A percentile compares a stretch with the other conserved stretches of the same genome.
These are phyloP conservation scores for Drechslera avenae DNA, from an alignment of 2,329 filamentous ascomycete species.

Conservation along the genomic window DNA sequence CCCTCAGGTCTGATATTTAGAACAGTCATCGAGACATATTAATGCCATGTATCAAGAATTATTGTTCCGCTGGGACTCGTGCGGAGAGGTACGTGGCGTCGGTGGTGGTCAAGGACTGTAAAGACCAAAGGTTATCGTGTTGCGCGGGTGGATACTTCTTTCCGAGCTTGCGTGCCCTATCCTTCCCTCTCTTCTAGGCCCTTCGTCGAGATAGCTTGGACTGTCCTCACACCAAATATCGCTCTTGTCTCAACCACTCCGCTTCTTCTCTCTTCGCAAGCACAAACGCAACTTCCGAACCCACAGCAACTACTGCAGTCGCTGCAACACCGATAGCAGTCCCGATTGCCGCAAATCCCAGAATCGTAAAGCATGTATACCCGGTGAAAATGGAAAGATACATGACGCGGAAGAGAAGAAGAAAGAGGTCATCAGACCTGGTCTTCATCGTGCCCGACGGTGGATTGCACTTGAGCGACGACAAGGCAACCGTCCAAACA, in stretches of 20 bases:
- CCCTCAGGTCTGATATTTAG: slow-evolving; percentile 37
- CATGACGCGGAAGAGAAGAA: slow-evolving; percentile 21
- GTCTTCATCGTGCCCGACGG: slow-evolving; percentile 6
- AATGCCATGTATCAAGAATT: not conserved
- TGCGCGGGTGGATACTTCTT: not conserved
- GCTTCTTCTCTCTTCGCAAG: slow-evolving; percentile 10
- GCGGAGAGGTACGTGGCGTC: not conserved
- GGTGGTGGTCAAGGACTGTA: not conserved
- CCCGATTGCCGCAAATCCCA: slow-evolving; percentile 18
- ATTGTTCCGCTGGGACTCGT: no score
- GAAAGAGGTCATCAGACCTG: slow-evolving; percentile 13
- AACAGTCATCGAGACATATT: slow-evolving; percentile 12
- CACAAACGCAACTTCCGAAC: slow-evolving; percentile 18
- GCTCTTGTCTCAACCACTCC: slow-evolving; percentile 4
- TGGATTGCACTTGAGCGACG: not conserved
- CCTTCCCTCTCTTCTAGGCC: not conserved
- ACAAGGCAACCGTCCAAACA: not conserved
- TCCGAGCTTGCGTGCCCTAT: no score
- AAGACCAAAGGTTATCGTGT: not conserved
- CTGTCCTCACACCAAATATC: slow-evolving; percentile 11
- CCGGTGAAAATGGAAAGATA: slow-evolving; percentile 21
- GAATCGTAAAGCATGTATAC: slow-evolving; percentile 19
- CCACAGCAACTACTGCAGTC: slow-evolving; percentile 15
- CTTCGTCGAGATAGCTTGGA: not conserved
- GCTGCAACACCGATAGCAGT: slow-evolving; percentile 15